Conservation (phyloP, 73 alveolate species). For the Durusdinium trenchii region DNA sequence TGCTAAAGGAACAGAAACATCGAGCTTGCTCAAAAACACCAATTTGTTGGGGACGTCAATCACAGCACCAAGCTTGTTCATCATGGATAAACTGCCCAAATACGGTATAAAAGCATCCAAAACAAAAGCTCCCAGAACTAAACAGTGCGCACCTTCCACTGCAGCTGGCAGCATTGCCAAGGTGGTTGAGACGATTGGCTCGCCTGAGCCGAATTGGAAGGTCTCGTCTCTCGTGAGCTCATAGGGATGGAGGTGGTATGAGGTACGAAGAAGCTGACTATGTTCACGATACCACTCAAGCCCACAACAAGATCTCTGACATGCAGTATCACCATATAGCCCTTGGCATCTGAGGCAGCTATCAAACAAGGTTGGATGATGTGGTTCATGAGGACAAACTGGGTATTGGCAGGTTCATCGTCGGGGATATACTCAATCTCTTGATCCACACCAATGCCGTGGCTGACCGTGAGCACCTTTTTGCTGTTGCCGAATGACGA, state of each 20-base stretch:
- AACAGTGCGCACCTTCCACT: neutral
- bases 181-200: neutral
- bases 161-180: neutral
- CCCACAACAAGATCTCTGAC: neutral
- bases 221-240: neutral
- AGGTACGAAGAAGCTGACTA: too few species aligned
- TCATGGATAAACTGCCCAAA: neutral
- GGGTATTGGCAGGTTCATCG: neutral
- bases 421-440: neutral
- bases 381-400: neutral
- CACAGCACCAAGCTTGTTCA: neutral
- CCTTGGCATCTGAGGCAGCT: neutral
- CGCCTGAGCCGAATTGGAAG: neutral
- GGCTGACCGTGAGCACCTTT: neutral
- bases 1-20: neutral
- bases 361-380: neutral
- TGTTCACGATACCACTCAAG: neutral
- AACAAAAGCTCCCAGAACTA: neutral
- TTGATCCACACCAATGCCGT: neutral
- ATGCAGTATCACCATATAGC: neutral
- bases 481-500: neutral
- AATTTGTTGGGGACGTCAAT: neutral
- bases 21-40: constrained; percentile 1
- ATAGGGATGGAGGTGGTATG: neutral
- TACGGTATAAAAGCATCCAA: neutral